Evolutionary conservation across 2,329 filamentous ascomycete genomes (phyloP), one percentile per base, ranked within the genome.

Genomic region (Colletotrichum tropicicola): DNA sequence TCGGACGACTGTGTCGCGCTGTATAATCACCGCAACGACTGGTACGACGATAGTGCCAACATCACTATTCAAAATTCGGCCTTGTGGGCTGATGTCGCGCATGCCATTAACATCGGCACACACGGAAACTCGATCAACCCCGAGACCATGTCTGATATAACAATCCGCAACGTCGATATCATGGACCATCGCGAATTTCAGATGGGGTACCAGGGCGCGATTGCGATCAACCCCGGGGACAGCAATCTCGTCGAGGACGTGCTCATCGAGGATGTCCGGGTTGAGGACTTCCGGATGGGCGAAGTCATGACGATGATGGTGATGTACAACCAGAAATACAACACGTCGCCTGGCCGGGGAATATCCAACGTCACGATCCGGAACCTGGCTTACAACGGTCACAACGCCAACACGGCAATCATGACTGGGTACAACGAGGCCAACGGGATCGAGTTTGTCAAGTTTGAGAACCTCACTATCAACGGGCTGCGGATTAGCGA

Each of bases 41-140:
- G 68, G 32, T 73, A 72, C 39, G 74, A 74, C 19, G 65, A 77
- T 55, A 72, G 72, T 1, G 59, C 44, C 6, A 75, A 77, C 27
- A 72, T 77, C 32, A 74, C 71, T 0, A 56, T 77, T 9, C 69
- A 71, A 27, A 70, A 77, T 53, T 74, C 70, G 12, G 58, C 68
- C 2, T 59, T 77, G 15, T 71, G 71, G 68, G 71, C 75, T 0
- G 75, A 76, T 52, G 59, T 73, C 21, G 74, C 74, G 0, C 74
- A 77, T 48, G 70, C 74, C 1, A 74, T 77, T 41, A 74, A 76
- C 12, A 73, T 77, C n/a, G 75, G 75, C 3, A 77, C 74, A 15
- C 75, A 77, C 32, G 75, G 75, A 2, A 75, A 76, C 53, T 66
- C 73, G 0, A 65, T 59, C 9, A 67, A 66, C 15, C 74, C 75